phyloP scores from a whole-genome alignment of 495 filamentous ascomycete genomes.

The Penicillium goetzii region DNA sequence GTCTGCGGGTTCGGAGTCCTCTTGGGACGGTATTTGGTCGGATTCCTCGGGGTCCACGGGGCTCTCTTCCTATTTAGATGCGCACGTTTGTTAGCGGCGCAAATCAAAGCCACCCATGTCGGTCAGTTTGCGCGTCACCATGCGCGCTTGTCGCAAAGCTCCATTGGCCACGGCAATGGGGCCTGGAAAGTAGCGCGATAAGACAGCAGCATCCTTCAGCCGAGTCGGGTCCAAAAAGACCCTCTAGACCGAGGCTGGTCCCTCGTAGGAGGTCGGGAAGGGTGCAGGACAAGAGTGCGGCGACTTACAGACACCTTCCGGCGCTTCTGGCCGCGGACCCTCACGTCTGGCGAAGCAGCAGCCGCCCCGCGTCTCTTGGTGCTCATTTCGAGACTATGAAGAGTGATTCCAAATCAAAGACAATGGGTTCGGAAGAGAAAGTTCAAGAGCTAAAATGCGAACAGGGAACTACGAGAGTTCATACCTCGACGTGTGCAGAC shows the following conservation, averaged over 20 bases:
- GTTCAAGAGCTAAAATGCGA: not conserved
- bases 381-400: slow-evolving; percentile 53
- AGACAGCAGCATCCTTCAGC: not conserved
- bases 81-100: slow-evolving; percentile 2
- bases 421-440: not conserved
- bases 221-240: not conserved
- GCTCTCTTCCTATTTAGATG: slow-evolving; percentile 25
- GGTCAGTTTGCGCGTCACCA: not conserved
- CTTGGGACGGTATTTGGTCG: slow-evolving; percentile 38
- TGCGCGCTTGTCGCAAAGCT: slow-evolving; percentile 12
- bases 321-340: slow-evolving; percentile 61
- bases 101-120: not conserved
- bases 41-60: slow-evolving; percentile 32
- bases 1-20: slow-evolving; percentile 39
- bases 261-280: not conserved
- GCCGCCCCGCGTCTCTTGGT: slow-evolving; percentile 66
- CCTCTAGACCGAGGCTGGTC: not conserved
- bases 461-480: slow-evolving; percentile 10
- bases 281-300: slow-evolving; percentile 6
- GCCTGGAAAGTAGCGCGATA: not conserved
- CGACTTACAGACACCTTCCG: slow-evolving; percentile 60
- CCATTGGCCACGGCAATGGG: not conserved
- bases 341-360: slow-evolving; percentile 41
- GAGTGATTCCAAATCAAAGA: slow-evolving; percentile 1
- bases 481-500: slow-evolving; percentile 34